Evolutionary conservation across 371 early-diverging fungal genomes (phyloP).

Genomic region (Actinomucor elegans): DNA sequence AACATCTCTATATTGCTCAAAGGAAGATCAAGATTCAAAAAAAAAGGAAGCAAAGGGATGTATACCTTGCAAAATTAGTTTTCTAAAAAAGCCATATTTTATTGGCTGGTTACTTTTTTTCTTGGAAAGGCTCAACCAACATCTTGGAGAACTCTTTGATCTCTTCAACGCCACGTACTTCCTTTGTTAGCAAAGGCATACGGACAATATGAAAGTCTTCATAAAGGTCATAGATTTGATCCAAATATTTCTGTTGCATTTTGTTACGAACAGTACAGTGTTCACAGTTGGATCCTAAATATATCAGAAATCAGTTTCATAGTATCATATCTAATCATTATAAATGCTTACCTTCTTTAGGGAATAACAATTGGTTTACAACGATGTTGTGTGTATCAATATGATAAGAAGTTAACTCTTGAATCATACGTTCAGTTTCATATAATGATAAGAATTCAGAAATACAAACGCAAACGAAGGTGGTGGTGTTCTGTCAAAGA

Average conservation of each 20-base stretch:
- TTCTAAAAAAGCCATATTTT: too few species aligned
- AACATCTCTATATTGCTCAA: too few species aligned
- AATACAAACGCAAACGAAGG: conserved; percentile 98
- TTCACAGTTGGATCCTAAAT: conserved; percentile 92
- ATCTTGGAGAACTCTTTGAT: conserved; percentile 90
- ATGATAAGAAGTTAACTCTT: conserved; percentile 93
- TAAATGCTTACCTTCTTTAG: conserved; percentile 87
- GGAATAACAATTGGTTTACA: conserved; percentile 97
- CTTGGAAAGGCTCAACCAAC: conserved; percentile 80
- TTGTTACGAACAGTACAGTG: conserved; percentile 93
- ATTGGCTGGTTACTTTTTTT: conserved; percentile 7
- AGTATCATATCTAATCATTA: too few species aligned
- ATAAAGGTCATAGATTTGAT: conserved; percentile 96
- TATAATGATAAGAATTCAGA: conserved; percentile 98
- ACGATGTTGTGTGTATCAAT: conserved; percentile 99
- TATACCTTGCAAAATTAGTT: too few species aligned
- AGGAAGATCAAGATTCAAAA: too few species aligned
- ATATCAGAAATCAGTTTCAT: too few species aligned
- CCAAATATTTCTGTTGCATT: conserved; percentile 98
- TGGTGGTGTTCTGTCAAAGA: conserved; percentile 81
- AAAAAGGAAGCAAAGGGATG: too few species aligned
- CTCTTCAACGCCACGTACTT: conserved; percentile 94
- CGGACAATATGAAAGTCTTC: conserved; percentile 93
- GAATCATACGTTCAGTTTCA: conserved; percentile 99
- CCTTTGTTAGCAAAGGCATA: conserved; percentile 93